Percentiles rank a stretch among this genome's conserved stretches.
These are phyloP conservation scores for Euphrasia arctica DNA, from an alignment of 305 asterid genomes.

Conservation along the genomic window DNA sequence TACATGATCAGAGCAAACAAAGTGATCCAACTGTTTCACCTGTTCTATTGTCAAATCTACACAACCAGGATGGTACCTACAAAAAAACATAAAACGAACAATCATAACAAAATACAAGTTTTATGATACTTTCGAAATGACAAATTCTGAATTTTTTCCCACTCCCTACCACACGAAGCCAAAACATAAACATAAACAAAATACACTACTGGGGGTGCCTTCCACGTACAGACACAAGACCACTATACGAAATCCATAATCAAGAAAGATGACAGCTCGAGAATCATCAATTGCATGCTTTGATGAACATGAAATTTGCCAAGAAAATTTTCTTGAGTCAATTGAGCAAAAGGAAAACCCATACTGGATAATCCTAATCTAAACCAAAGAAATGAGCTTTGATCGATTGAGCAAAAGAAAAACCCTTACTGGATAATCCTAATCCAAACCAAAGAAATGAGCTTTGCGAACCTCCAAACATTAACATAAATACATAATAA, in stretches of 20 bases:
- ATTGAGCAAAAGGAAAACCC: not conserved
- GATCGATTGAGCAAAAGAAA: not conserved
- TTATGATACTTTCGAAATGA: too few species aligned
- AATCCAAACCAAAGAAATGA: too few species aligned
- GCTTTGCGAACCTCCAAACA: too few species aligned
- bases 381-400: too few species aligned
- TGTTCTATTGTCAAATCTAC: constrained; percentile 51
- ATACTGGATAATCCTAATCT: too few species aligned
- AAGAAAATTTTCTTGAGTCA: not conserved
- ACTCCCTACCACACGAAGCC: too few species aligned
- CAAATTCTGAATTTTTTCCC: too few species aligned
- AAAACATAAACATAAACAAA: too few species aligned
- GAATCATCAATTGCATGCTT: not conserved
- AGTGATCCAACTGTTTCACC: constrained; percentile 44
- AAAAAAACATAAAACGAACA: constrained; percentile 14
- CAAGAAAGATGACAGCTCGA: not conserved
- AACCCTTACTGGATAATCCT: not conserved
- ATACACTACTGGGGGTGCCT: not conserved
- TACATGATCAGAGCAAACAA: constrained; percentile 53
- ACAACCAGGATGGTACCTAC: constrained; percentile 83
- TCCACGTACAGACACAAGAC: not conserved
- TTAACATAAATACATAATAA: too few species aligned
- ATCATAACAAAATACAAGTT: not conserved
- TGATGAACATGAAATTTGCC: not conserved
- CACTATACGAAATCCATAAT: not conserved